Base-by-base conservation (phyloP, 2,329 filamentous ascomycete genomes). In the Cylindrodendrum hubeiense region DNA sequence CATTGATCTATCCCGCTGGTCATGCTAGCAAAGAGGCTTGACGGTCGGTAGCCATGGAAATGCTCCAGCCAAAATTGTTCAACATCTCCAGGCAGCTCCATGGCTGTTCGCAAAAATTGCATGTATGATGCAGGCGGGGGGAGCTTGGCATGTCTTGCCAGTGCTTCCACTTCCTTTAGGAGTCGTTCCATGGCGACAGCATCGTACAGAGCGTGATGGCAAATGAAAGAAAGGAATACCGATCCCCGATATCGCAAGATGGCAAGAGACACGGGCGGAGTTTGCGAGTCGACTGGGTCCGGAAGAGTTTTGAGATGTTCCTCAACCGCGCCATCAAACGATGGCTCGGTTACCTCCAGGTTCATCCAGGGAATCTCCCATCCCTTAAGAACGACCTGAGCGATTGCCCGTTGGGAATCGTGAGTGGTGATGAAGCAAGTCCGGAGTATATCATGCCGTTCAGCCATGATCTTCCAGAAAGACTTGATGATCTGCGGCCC, bases 131-230 rank as follows among this genome's bases (percentile, higher is more conserved):
- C 79, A 0, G 88, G 76, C 0, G 81, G 66, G 0, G 81, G 78
- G 1, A 96, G 79, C 0, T 71, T 8, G 0, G 79, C 56, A 0
- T 83, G 85, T 1, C 77, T 66, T 34, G 90, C 89, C 3, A 87
- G 67, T 2, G 82, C 76, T 71, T 96, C 89, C 2, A 97, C 81
- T 73, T 97, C 94, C 0, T 86, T 78, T 24, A 95, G 85, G 0
- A 98, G 82, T 9, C 85, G 83, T 1, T 85, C 82, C 73, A 97
- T 91, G 0, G 94, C 93, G 37, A 91, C 89, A 0, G 92, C 95
- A 78, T 98, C 95, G 72, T 97, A 97, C 1, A 97, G 82, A 2
- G 93, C 93, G 79, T 98, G 95, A 72, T 97, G 94, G 71, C 82
- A 90, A 39, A 83, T 77, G 52, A 85, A 85, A 0, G 82, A 90